Evolutionary conservation across 2,329 filamentous ascomycete species (phyloP), one percentile per base, ranked within the genome.

Genomic region (Spiromastix sp.): DNA sequence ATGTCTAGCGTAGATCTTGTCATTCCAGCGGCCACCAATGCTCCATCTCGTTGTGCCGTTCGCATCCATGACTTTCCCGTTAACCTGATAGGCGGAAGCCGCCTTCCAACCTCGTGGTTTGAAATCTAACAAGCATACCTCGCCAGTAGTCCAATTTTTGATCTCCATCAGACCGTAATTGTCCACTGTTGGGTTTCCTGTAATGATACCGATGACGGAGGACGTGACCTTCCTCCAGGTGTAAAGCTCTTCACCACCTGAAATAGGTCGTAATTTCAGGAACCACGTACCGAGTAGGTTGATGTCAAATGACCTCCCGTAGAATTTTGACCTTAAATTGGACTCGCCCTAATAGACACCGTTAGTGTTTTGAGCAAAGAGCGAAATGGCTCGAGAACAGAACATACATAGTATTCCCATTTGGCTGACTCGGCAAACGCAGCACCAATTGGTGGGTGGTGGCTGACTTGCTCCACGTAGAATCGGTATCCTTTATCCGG

Each of bases 171-270:
- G 71, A 1, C 91, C 91, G 56, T 96, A 96, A 59, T 98, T 95
- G 64, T 98, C 91, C n/a, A 98, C 84, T 0, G 83, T 84, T 0
- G 91, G 91, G 48, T 85, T 94, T 31, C 91, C 91, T 0, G 89
- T 96, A 50, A 98, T 95, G 59, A 98, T 98, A 39, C 91, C 91
- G 40, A 96, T 79, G n/a, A 98, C 91, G 2, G 87, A 93, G 1
- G 86, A 91, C 1, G 87, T 96, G 12, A 95, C 86, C 64, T 98
- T 98, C 64, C 95, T 96, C 91, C 91, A 98, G 0, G 89, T 95
- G 61, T 93, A 98, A 2, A 95, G 67, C 48, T 98, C 91, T 49
- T 81, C 79, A 7, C 78, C 81, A 3, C 81, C 85, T 3, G 75
- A 68, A 1, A 72, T 73, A 1, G 87, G 85, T 1, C 85, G 79